Conservation (phyloP, 192 early-diverging fungal genomes). For the Dissophora ornata region DNA sequence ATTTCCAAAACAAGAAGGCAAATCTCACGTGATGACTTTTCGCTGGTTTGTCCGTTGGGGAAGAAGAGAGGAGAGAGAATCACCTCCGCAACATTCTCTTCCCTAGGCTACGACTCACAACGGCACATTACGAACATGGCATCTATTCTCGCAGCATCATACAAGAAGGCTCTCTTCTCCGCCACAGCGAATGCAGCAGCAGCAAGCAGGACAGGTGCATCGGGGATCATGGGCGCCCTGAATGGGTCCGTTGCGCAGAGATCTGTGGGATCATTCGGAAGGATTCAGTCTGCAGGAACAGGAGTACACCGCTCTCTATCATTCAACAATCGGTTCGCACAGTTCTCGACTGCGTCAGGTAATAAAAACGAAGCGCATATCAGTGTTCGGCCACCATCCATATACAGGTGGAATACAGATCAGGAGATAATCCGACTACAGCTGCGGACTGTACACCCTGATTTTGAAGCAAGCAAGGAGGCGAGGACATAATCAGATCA, state of each 20-base stretch:
- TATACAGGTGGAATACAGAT: neutral
- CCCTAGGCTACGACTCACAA: too few species aligned
- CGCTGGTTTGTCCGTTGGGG: too few species aligned
- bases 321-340: neutral
- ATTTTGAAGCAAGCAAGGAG: neutral
- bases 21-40: too few species aligned
- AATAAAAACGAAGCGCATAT: neutral
- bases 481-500: neutral
- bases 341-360: slow-evolving; percentile 27
- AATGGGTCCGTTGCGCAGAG: too few species aligned
- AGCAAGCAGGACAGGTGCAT: too few species aligned
- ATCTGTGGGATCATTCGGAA: neutral
- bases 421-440: neutral
- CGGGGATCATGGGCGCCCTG: too few species aligned
- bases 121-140: too few species aligned
- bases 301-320: neutral
- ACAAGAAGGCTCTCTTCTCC: neutral
- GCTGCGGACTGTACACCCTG: too few species aligned
- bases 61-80: too few species aligned
- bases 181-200: neutral
- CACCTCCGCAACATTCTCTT: too few species aligned
- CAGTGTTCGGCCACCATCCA: neutral
- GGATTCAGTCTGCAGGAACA: too few species aligned
- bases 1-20: too few species aligned
- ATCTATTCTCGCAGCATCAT: slow-evolving; percentile 3